phyloP scores from a whole-genome alignment of 371 early-diverging fungal genomes.

The Cladochytrium tenue region DNA sequence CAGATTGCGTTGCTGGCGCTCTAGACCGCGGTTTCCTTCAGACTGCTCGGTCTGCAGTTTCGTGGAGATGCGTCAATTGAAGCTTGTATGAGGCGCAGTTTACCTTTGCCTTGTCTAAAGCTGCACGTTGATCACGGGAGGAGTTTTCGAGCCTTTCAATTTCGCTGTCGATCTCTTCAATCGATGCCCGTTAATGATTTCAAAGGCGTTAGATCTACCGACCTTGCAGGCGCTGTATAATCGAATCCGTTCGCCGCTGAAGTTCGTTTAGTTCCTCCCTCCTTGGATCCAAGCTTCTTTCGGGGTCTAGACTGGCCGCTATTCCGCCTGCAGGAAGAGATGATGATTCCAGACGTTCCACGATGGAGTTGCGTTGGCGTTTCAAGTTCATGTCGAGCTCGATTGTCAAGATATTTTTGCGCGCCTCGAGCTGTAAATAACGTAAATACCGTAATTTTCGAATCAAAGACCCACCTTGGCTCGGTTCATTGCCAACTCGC shows the following conservation, averaged over 20 bases:
- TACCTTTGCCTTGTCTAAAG: conserved; percentile 63
- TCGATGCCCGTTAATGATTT: not conserved
- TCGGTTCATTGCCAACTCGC: conserved; percentile 10
- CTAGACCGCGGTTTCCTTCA: conserved; percentile 40
- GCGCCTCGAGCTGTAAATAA: conserved; percentile 56
- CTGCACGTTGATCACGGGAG: conserved; percentile 39
- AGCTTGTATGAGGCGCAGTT: not conserved
- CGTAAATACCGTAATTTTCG: conserved; percentile 3
- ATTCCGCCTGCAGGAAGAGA: too few species aligned
- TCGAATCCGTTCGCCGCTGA: conserved; percentile 3
- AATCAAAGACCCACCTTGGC: conserved; percentile 22
- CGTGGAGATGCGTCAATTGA: not conserved
- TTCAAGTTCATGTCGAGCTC: conserved; percentile 66
- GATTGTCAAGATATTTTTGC: conserved; percentile 71
- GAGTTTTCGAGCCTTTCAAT: conserved; percentile 43
- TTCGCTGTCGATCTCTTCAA: conserved; percentile 53
- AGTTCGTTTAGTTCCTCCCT: conserved; percentile 15
- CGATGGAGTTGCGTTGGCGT: conserved; percentile 61
- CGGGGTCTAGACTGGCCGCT: not conserved
- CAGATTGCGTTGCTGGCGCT: conserved; percentile 64
- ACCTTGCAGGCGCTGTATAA: conserved; percentile 20
- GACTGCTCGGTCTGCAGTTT: conserved; percentile 45
- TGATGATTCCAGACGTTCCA: conserved; percentile 53
- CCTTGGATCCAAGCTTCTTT: conserved; percentile 11
- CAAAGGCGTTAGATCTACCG: not conserved